Evolutionary conservation across 345 rosid species (phyloP), one percentile per base, ranked within the genome.

Genomic region (Rhodamnia argentea): DNA sequence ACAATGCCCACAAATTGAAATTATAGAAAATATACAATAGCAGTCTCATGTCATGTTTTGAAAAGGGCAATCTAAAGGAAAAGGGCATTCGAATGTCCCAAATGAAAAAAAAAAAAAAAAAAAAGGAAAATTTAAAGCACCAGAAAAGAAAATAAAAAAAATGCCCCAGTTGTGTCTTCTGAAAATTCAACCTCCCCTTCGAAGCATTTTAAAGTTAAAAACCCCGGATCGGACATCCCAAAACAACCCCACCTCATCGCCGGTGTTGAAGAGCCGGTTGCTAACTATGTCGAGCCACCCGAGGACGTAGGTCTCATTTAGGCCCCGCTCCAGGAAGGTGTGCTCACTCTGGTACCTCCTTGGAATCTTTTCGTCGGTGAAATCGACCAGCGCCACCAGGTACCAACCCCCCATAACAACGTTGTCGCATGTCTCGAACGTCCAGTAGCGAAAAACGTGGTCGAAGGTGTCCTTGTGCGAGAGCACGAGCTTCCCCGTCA

Each of bases 181-280:
- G 18, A 53, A 83, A 50, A 50, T 22, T 83, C 29, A 83, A 40
- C 52, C 26, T 54, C 50, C 88, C 9, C 88, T 76, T 16, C 85
- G 85, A 54, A 88, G 52, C 10, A 91, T 27, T 88, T 89, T 91
- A 40, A 92, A 87, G 52, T 88, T 83, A 55, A 90, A 87, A 22
- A 82, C 53, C 10, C 82, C 32, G 37, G 88, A 64, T 52, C 85
- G 87, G 24, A 55, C 53, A 64, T 92, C 92, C 89, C 90, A 91
- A 16, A 88, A 88, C 83, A 92, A 54, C 1, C 90, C 91, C 12
- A 92, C 55, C 84, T 91, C 90, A 18, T 87, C 93, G 12, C 89
- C 91, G 0, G 87, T 56, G 51, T 52, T 84, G 26, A 89, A 83
- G 62, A 3, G 60, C 40, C 89, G 85, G n/a, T 40, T 23, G 11